A percentile compares a stretch with the other conserved stretches of the same genome.
phyloP scores from a whole-genome alignment of 192 early-diverging fungal genomes.

The Phlyctochytrium arcticum region DNA sequence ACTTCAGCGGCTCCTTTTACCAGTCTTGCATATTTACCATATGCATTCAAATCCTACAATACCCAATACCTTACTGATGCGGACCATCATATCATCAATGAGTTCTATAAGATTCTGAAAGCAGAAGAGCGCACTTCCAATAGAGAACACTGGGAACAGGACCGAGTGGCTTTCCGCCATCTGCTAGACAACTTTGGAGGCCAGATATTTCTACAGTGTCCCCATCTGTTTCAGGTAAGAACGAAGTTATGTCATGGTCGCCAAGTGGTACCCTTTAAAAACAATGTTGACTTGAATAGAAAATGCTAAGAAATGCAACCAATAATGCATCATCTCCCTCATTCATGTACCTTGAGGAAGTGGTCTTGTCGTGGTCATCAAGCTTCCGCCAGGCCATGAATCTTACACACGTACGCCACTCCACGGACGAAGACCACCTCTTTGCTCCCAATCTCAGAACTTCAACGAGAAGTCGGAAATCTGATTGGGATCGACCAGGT shows the following conservation, averaged over 20 bases:
- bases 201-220: constrained; percentile 27
- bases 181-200: constrained; percentile 29
- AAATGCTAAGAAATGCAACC: background rate
- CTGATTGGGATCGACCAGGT: too few relatives aligned
- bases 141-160: background rate
- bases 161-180: constrained; percentile 18
- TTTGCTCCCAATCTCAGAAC: too few relatives aligned
- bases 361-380: background rate
- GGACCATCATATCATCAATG: constrained; percentile 28
- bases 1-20: too few relatives aligned
- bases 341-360: constrained; percentile 5
- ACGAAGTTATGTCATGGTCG: too few relatives aligned
- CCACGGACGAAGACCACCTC: too few relatives aligned
- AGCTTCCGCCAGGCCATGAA: constrained; percentile 9
- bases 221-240: constrained; percentile 29
- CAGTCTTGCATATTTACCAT: constrained; percentile 20
- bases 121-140: too few relatives aligned
- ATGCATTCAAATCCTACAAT: constrained; percentile 25
- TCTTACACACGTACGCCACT: too few relatives aligned
- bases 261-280: too few relatives aligned
- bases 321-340: background rate
- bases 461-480: too few relatives aligned
- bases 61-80: constrained; percentile 18
- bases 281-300: too few relatives aligned
- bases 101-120: constrained; percentile 21